Conservation (phyloP, 2,329 filamentous ascomycete genomes). For the Penicillium decumbens region DNA sequence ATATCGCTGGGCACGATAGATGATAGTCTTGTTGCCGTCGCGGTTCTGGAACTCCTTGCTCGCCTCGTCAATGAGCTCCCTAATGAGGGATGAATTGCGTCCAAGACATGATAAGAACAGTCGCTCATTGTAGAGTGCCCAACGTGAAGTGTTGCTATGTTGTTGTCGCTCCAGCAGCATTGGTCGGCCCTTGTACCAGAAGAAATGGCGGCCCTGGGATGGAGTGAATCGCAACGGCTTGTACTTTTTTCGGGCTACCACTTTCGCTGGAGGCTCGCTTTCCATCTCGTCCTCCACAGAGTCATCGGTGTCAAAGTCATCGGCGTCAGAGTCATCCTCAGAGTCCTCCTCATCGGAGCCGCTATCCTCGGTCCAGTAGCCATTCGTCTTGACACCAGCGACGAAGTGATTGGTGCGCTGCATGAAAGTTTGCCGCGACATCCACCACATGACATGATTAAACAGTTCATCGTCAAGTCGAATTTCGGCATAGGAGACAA, state of each 20-base stretch:
- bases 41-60: slow-evolving; percentile 35
- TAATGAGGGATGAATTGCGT: slow-evolving; percentile 32
- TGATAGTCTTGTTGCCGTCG: slow-evolving; percentile 36
- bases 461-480: slow-evolving; percentile 68
- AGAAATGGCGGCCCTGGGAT: slow-evolving; percentile 62
- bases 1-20: slow-evolving; percentile 34
- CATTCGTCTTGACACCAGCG: slow-evolving; percentile 57
- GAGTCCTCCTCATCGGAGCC: slow-evolving; percentile 6
- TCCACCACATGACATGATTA: slow-evolving; percentile 67
- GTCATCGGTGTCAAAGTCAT: slow-evolving; percentile 23
- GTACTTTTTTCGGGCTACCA: slow-evolving; percentile 36
- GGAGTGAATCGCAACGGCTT: slow-evolving; percentile 56
- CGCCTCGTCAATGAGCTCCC: slow-evolving; percentile 34
- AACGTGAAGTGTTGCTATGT: slow-evolving; percentile 15
- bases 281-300: slow-evolving; percentile 40
- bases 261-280: slow-evolving; percentile 37
- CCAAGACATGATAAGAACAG: slow-evolving; percentile 36
- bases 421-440: slow-evolving; percentile 59
- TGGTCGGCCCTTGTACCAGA: slow-evolving; percentile 59
- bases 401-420: slow-evolving; percentile 58
- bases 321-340: slow-evolving; percentile 21
- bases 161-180: slow-evolving; percentile 40
- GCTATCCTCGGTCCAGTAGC: slow-evolving; percentile 26
- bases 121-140: slow-evolving; percentile 26
- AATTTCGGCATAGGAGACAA: slow-evolving; percentile 64